Base-by-base conservation (phyloP, 176 grass and related monocot species). In the Phyllostachys edulis region DNA sequence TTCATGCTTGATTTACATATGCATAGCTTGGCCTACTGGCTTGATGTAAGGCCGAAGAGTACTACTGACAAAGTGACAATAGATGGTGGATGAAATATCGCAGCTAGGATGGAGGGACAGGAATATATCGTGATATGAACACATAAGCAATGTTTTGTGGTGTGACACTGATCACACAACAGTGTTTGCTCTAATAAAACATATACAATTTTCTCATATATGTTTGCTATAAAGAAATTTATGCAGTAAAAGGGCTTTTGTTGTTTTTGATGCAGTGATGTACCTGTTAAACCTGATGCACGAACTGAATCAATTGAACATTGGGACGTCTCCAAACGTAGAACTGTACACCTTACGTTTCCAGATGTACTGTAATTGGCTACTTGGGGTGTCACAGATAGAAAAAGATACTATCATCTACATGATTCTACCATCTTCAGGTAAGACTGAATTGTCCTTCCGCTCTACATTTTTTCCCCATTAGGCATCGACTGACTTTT, bases 181-280 rank as follows among this genome's bases (percentile, higher is more conserved):
- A 6, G 64, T 64, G 44, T 77, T 63, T 50, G n/a, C 72, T 81
- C 61, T 70, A 61, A 64, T 55, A 32, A 29, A 66, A 27, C 52
- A 54, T 40, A 50, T 54, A 44, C 42, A 24, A 9, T 17, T 54
- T 67, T 67, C 9, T 27, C 5, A 41, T 42, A 71, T 11, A 54
- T 79, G 20, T 40, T 78, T 88, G 3, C 73, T 73, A 14, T 13
- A 40, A 4, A 79, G 18, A 73, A 84, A 68, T 79, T 5, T 45
- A 50, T 5, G 18, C 6, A 18, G 55, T 11, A 23, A 59, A 59
- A 59, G 56, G 56, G 21, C 9, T 24, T 59, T 23, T 10, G 21
- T 4, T 59, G 9, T 24, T n/a, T 59, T 59, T 24, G 3, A 59
- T 23, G 3, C 9, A 9, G 21, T 11, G 4, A 44, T 24, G 21